Evolutionary conservation across 257 asterid species (phyloP).

Genomic region (Solanum rostratum): DNA sequence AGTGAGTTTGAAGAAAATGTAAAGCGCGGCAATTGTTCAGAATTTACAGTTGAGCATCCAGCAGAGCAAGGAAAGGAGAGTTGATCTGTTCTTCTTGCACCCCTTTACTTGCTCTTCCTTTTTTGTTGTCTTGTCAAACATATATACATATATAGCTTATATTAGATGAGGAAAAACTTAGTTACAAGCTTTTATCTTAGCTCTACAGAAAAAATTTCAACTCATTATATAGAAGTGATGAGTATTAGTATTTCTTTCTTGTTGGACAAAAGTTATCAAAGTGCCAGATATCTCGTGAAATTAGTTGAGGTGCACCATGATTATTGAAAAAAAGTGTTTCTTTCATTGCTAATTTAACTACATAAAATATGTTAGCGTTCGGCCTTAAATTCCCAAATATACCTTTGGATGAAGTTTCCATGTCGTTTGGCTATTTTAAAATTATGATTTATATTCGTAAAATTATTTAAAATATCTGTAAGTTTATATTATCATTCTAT

Average conservation of each 20-base stretch:
- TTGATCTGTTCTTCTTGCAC: neutral
- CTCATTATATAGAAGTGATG: neutral
- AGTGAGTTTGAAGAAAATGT: conserved; percentile 47
- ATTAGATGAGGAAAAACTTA: conserved; percentile 2
- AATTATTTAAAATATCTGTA: too few species aligned
- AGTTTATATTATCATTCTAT: too few species aligned
- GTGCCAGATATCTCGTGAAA: too few species aligned
- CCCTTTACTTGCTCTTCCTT: conserved; percentile 20
- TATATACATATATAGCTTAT: neutral
- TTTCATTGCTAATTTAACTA: too few species aligned
- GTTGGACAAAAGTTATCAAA: too few species aligned
- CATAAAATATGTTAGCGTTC: too few species aligned
- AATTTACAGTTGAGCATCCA: conserved; percentile 5
- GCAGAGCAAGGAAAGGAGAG: conserved; percentile 11
- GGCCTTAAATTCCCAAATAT: too few species aligned
- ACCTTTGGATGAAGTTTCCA: too few species aligned
- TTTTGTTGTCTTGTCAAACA: conserved; percentile 18
- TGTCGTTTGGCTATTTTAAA: too few species aligned
- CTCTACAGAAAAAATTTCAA: neutral
- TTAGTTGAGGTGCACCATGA: too few species aligned
- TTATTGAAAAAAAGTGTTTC: too few species aligned
- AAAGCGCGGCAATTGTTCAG: conserved; percentile 38
- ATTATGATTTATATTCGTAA: too few species aligned
- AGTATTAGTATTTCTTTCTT: neutral
- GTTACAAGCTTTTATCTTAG: neutral